These are phyloP conservation scores for Solanum corneliomulleri DNA, from an alignment of 257 asterid genomes.

Conservation along the genomic window DNA sequence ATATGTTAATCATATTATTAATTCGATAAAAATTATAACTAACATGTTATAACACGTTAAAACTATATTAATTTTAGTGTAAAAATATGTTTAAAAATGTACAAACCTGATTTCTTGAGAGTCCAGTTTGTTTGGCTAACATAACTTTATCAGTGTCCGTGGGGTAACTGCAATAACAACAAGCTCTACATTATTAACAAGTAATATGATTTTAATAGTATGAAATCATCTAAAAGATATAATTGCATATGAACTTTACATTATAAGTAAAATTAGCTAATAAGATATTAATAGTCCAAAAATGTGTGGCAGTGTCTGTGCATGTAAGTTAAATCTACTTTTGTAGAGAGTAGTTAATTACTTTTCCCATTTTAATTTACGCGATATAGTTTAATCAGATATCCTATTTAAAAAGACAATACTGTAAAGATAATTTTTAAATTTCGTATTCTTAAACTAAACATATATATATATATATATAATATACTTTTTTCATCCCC, in stretches of 20 bases:
- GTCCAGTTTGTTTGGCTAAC: slow-evolving; percentile 93
- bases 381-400: neutral
- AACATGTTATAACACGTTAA: neutral
- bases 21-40: neutral
- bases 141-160: slow-evolving; percentile 79
- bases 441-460: neutral
- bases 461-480: neutral
- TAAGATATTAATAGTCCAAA: neutral
- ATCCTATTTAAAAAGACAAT: neutral
- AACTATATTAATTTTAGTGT: neutral
- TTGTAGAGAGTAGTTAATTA: neutral
- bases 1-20: neutral
- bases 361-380: neutral
- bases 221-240: neutral
- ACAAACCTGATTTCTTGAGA: slow-evolving; percentile 85
- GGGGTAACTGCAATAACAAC: slow-evolving; percentile 50
- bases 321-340: neutral
- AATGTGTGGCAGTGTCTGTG: no score
- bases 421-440: neutral
- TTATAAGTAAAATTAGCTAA: neutral
- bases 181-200: neutral
- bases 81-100: neutral
- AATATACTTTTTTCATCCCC: neutral
- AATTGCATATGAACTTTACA: neutral
- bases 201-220: no score